Evolutionary conservation across 106 monocot species (phyloP), one percentile per base, ranked within the genome.

Genomic region (Platanthera zijinensis): DNA sequence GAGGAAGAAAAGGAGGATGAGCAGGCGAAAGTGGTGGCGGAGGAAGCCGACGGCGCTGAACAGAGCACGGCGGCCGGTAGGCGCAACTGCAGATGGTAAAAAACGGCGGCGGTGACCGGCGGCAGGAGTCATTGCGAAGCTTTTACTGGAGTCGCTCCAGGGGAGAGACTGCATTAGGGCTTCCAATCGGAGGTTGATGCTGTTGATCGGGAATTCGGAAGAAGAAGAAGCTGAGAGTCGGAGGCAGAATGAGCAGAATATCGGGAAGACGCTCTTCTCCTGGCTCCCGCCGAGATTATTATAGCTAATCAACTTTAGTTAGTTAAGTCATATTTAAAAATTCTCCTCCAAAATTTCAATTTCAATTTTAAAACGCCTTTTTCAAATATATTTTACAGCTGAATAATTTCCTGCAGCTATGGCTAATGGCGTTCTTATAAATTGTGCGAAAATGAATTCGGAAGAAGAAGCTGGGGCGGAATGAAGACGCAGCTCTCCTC

Each of bases 81-180:
- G 10, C 25, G 25, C 25, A 25, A 25, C 25, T 25, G 7, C 10
- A 25, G 51, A 18, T 4, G 8, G 1, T 8, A 22, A 50, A 19
- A 18, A 51, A 19, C 72, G 72, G 50, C 51, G 72, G 39, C 39
- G 39, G 22, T 50, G 19, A 12, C 51, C 72, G 72, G 50, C 17
- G 6, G 5, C 18, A 8, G 51, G 50, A 72, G 14, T 72, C 72
- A 72, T 72, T 50, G 22, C 49, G 49, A 18, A 21, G 30, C 17
- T 1, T 12, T 45, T 10, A 0, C 10, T 10, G 39, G 45, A 10
- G 15, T 7, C 39, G 39, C 39, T 39, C 39, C 11, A 46, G n/a
- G n/a, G 45, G 13, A 48, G n/a, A 71, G 48, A 1, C 48, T 5
- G 70, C 70, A 71, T 71, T 71, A 71, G 70, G 70, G 70, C 48